These are phyloP conservation scores for Ceratobasidium sp. DNA, from an alignment of 1,284 basidiomycete genomes.

Conservation along the genomic window DNA sequence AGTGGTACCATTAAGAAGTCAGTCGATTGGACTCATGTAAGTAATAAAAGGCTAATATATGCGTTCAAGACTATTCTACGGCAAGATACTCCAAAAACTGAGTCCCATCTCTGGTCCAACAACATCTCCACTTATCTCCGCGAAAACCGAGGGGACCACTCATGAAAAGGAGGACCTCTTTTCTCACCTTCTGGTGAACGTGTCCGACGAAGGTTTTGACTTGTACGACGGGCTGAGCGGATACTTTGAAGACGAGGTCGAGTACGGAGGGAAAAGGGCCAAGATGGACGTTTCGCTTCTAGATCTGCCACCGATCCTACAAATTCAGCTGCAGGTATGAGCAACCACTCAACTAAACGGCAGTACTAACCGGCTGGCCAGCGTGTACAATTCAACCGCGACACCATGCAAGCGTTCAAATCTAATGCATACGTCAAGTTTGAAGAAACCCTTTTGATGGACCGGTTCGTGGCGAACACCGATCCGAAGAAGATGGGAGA, in stretches of 20 bases:
- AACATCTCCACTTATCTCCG: slow-evolving; percentile 59
- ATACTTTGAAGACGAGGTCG: slow-evolving; percentile 92
- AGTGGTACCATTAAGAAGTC: slow-evolving; percentile 71
- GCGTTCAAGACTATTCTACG: slow-evolving; percentile 80
- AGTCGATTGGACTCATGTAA: slow-evolving; percentile 47
- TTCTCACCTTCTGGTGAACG: slow-evolving; percentile 93
- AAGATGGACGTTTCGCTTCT: slow-evolving; percentile 90
- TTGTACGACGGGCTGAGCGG: slow-evolving; percentile 93
- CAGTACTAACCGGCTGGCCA: slow-evolving; percentile 54
- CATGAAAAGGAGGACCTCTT: slow-evolving; percentile 92
- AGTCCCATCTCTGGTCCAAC: slow-evolving; percentile 58
- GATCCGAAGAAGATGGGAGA: slow-evolving; percentile 75
- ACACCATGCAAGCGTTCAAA: slow-evolving; percentile 89
- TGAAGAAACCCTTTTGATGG: slow-evolving; percentile 86
- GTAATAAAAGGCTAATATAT: slow-evolving; percentile 21
- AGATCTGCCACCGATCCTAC: slow-evolving; percentile 88
- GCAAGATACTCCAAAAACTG: slow-evolving; percentile 83
- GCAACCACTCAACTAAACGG: slow-evolving; percentile 57
- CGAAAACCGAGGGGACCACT: slow-evolving; percentile 62
- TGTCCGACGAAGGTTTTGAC: slow-evolving; percentile 84
- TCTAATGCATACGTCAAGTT: slow-evolving; percentile 96
- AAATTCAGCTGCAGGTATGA: slow-evolving; percentile 85
- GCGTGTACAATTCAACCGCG: slow-evolving; percentile 96
- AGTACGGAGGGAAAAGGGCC: slow-evolving; percentile 87
- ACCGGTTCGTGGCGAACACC: slow-evolving; percentile 87